Evolutionary conservation across 2,329 filamentous ascomycete genomes (phyloP), one percentile per base, ranked within the genome.

Genomic region (Scorias spongiosa): DNA sequence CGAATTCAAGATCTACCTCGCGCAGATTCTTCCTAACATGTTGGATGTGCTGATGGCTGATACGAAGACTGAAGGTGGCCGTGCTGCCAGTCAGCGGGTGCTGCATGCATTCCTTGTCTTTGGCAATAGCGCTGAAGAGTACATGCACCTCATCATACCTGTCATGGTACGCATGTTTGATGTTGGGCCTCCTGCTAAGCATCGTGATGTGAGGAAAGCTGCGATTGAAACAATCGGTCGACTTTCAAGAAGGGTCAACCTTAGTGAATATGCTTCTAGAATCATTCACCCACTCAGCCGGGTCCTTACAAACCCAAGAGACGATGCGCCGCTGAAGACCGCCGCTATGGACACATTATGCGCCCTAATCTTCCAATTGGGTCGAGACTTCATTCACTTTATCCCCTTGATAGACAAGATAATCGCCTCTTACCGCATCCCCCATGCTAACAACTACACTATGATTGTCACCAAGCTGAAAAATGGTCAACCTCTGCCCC

Each of bases 111-210:
- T 99, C 62, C 68, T 98, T 26, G 84, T 98, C 1, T 98, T 98
- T 59, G 93, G 93, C 1, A 81, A 88, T 0, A 96, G 88, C 57
- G 84, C 84, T 10, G 91, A 98, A 60, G 91, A 98, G 61, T 98
- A 98, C 62, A 98, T 98, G 91, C 91, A 98, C 60, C 72, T 98
- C 42, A 96, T 99, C 52, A 85, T 98, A 42, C 91, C 91, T 0
- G 86, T 93, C 30, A 87, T 98, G 56, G 88, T 98, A 8, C 80
- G 83, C 39, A 83, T 94, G 41, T 96, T 98, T 57, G 89, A 98
- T 60, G 93, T 86, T 57, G 57, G 54, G 10, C 53, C 54, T n/a
- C 76, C 82, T 29, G 80, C 82, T 10, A 84, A 93, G 49, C 86
- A 87, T 7, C 69, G 76, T 1, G 81, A 81, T 46, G 77, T 95